Conservation (phyloP, 1,284 basidiomycete genomes). For the Ganoderma multipileum region DNA sequence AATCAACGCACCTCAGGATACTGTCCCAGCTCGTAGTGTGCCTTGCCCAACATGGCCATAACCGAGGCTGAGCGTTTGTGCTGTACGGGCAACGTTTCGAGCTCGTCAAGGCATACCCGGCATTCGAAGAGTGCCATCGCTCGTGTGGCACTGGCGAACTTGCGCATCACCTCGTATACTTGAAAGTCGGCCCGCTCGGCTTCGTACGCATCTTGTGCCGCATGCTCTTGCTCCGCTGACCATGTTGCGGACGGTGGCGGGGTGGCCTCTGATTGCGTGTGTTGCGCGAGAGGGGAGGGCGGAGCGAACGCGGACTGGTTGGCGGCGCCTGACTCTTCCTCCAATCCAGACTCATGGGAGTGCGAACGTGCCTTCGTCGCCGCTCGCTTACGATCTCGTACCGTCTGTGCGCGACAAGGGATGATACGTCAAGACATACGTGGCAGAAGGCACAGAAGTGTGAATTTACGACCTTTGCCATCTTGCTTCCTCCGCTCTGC, state of each 20-base stretch:
- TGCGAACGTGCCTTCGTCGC: conserved; percentile 43
- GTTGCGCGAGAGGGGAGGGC: conserved; percentile 63
- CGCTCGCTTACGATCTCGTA: conserved; percentile 65
- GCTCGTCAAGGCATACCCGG: conserved; percentile 72
- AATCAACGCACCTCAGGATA: conserved; percentile 77
- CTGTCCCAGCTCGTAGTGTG: conserved; percentile 88
- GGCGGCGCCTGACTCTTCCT: conserved; percentile 60
- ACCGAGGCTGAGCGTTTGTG: conserved; percentile 82
- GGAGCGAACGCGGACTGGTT: conserved; percentile 47
- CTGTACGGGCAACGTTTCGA: conserved; percentile 78
- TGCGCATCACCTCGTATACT: conserved; percentile 81
- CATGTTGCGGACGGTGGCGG: conserved; percentile 57
- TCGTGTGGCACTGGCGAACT: conserved; percentile 80
- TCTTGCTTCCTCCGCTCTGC: conserved; percentile 61
- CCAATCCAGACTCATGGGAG: conserved; percentile 68
- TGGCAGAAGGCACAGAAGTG: too few relatives aligned
- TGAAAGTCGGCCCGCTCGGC: conserved; percentile 80
- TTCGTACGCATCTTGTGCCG: conserved; percentile 75
- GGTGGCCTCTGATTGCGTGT: conserved; percentile 61
- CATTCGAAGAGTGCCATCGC: conserved; percentile 81
- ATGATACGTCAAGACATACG: conserved; percentile 9
- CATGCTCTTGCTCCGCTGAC: conserved; percentile 67
- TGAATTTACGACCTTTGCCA: conserved; percentile 25
- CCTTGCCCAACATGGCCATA: conserved; percentile 82
- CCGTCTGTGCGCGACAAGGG: conserved; percentile 15